Base-by-base conservation (phyloP, 2,329 filamentous ascomycete species). In the Keithomyces neogunnii region DNA sequence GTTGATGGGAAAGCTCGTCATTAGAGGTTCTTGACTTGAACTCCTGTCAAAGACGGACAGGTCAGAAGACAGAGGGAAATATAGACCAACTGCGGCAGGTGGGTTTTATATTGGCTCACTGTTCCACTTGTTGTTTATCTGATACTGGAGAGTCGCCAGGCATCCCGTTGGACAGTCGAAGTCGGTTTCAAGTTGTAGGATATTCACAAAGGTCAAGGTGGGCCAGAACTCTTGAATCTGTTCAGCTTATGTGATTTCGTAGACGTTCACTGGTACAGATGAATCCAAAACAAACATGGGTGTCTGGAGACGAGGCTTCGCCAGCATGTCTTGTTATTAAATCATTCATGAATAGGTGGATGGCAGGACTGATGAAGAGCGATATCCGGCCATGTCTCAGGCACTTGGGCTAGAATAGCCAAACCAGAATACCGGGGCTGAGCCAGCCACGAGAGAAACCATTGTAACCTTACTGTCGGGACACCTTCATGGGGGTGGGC, bases 1-100 rank as follows among this genome's bases (percentile, higher is more conserved):
- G 35, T 50, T 49, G 31, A 53, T 26, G 10, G 57, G 44, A 38
- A 53, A 58, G 9, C 44, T 55, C 10, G 49, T 56, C 53, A 57
- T 56, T 13, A 57, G 49, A 30, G 38, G 28, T 36, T 50, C 48
- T 33, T 45, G 43, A 33, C 45, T 46, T 31, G 45, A 43, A 43
- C 31, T 40, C 33, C 50, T 56, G 38, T 5, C 5, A n/a, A 10
- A 26, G 3, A 28, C 19, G 7, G 13, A 5, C 26, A 28, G 10
- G 32, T 53, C 29, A 50, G 48, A 42, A 8, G 35, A 10, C 5
- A 33, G 2, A 28, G 38, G 13, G 7, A 32, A 9, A 26, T 38
- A 7, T 7, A 33, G 29, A 43, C 9, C 13, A 11, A 42, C 4
- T 10, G 36, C 7, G 36, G 13, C 26, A 19, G 33, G 10, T 10